Base-by-base conservation (phyloP, 345 rosid genomes). In the Aquilaria sinensis region DNA sequence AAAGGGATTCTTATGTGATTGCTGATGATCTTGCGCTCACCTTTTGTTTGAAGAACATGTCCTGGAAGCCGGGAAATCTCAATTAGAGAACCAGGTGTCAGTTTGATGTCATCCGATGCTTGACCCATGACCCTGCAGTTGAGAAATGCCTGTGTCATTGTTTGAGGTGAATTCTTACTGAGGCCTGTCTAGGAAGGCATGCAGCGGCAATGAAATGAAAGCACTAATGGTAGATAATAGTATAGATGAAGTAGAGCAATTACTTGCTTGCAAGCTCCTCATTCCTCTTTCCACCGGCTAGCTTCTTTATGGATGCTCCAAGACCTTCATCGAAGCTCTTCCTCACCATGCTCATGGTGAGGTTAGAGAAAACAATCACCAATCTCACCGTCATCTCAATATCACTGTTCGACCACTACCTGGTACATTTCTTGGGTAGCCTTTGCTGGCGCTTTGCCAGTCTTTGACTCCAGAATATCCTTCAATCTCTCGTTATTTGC, bases 1-100 rank as follows among this genome's bases (percentile, higher is more conserved):
- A 37, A 1, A 37, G 23, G 57, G n/a, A 2, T 12, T 32, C 51
- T 11, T 29, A 43, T 53, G 45, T 56, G 33, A 1, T 50, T 59
- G 43, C 48, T 23, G 43, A 10, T 50, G 31, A 58, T 58, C 29
- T 15, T 31, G 16, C 2, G 12, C 61, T 63, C 30, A 77, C 83
- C 81, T 68, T 62, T 79, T 33, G 72, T 68, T 55, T 77, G 70
- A 11, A 72, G 78, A 64, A 70, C 64, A 64, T 72, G 53, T 66
- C 77, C 83, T 13, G 83, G 81, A 67, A 77, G 83, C 29, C 75
- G 63, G 56, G 77, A 67, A 59, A 77, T 74, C 73, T 77, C 84
- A 0, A 79, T 77, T 4, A 77, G 71, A 12, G 89, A 84, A 13
- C 83, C 86, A 0, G 67, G 23, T 60, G 73, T 57, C 60, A 82